Base-by-base conservation (phyloP, 2,329 filamentous ascomycete genomes). In the Botryotinia convoluta region DNA sequence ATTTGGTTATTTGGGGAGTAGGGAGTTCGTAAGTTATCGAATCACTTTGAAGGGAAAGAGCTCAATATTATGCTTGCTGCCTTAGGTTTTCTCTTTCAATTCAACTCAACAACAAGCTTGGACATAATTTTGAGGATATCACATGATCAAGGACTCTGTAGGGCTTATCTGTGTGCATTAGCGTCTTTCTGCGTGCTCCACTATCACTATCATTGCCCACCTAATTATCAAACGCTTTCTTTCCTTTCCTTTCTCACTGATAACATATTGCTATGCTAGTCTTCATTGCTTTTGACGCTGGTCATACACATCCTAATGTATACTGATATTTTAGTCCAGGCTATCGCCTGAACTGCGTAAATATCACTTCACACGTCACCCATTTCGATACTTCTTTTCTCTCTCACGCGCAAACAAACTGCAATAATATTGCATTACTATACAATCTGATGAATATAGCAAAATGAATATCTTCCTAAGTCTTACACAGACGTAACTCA, bases 161-260 rank as follows among this genome's bases (percentile, higher is more conserved):
- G 42, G 61, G 61, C 62, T 64, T 64, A 64, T 57, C 51, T 29
- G 59, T 8, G 22, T 61, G 59, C 59, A 61, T 61, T 39, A 37
- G 62, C 62, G 42, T 65, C 9, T 26, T 20, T 18, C 62, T 29
- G 42, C 62, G 20, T 48, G 42, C 10, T 42, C 42, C 62, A 62
- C 37, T 42, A 42, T 42, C 59, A 61, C 22, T 26, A 61, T 37
- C 59, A 37, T n/a, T 37, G 26, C n/a, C n/a, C 9, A 9, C n/a
- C 6, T 32, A 29, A 29, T 29, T 18, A 16, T 57, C 7, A 32
- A 57, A 1, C 51, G 3, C 16, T 18, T 29, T 29, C n/a, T 18
- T 57, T 57, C 51, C 26, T 57, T 29, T 57, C n/a, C 51, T 57
- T 57, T 14, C 14, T 57, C n/a, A 54, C 2, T 51, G 10, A 51